Base-by-base conservation (phyloP, 352 stramenopile species). In the Peronospora belbahrii region DNA sequence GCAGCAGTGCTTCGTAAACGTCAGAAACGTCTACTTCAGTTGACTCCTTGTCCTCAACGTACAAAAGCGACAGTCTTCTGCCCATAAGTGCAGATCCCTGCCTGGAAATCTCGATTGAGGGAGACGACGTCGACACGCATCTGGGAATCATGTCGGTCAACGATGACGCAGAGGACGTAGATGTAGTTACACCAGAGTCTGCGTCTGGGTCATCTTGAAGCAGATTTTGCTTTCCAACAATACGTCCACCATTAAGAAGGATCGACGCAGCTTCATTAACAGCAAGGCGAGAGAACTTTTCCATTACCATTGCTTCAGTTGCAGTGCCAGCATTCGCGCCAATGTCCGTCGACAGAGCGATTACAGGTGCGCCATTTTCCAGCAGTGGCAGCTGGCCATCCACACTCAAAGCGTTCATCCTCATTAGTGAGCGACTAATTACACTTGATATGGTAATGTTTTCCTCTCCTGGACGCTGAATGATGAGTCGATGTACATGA, bases 401-500 rank as follows among this genome's bases (percentile, higher is more conserved):
- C 18, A 67, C 37, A 19, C 59, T 59, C 1, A 69, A 42, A 11
- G 71, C 52, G 14, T 80, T 62, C 51, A 88, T 67, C n/a, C n/a
- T n/a, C 45, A 88, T 58, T 15, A 88, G 42, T 1, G 72, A 60
- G 2, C 66, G 68, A 33, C 63, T 72, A 32, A 89, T 82, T n/a
- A 83, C 59, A 48, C 77, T 85, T 8, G 77, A 84, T 43, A 89
- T 89, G 3, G 70, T 84, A 20, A 89, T 85, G 36, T 70, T 68
- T n/a, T 83, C 70, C 35, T 83, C 61, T 24, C 73, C 77, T 17
- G 72, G 70, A 9, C 69, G 70, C 14, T 85, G 70, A 32, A 89
- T 85, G 6, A 68, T 81, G 20, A 89, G 60, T 48, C 74, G 70
- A 28, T 88, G 76, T 4, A 84, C 48, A 50, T 86, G 74, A 6